A percentile compares a stretch with the other conserved stretches of the same genome.
Evolutionary conservation across 768 basidiomycete genomes (phyloP).

Genomic region (Leccinum sublutescens): DNA sequence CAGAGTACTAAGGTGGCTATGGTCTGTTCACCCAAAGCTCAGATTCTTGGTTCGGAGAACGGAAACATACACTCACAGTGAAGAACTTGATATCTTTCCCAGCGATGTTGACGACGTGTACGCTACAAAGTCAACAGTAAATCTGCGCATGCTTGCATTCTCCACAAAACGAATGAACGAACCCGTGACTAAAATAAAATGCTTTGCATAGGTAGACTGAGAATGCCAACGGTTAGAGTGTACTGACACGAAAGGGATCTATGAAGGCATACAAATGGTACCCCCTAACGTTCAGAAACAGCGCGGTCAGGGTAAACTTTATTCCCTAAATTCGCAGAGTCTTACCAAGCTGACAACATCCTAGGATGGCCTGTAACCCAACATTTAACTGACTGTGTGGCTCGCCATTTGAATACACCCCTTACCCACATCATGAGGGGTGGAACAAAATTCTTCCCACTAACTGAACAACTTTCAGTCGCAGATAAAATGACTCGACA

Average conservation of each 20-base stretch:
- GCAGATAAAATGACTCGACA: too few species aligned
- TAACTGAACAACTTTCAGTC: constrained; percentile 3
- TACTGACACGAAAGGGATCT: neutral
- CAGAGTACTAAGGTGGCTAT: neutral
- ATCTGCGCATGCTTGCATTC: neutral
- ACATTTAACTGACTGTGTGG: neutral
- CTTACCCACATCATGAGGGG: constrained; percentile 15
- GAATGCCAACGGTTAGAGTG: neutral
- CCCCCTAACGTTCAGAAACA: neutral
- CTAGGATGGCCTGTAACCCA: constrained; percentile 1
- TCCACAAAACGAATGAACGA: neutral
- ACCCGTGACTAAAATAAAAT: constrained; percentile 4
- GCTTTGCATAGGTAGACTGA: constrained; percentile 6
- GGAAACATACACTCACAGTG: neutral
- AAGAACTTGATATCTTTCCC: neutral
- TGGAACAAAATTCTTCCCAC: neutral
- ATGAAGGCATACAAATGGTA: neutral
- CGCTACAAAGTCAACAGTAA: constrained; percentile 1
- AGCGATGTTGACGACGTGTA: neutral
- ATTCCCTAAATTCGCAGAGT: too few species aligned
- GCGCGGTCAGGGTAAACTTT: neutral
- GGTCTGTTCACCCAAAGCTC: neutral
- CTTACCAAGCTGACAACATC: constrained; percentile 12
- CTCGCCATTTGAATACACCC: neutral
- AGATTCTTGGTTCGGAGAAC: neutral